Evolutionary conservation across 2,329 filamentous ascomycete species (phyloP), one percentile per base, ranked within the genome.

Genomic region (Ilyonectria sp.): DNA sequence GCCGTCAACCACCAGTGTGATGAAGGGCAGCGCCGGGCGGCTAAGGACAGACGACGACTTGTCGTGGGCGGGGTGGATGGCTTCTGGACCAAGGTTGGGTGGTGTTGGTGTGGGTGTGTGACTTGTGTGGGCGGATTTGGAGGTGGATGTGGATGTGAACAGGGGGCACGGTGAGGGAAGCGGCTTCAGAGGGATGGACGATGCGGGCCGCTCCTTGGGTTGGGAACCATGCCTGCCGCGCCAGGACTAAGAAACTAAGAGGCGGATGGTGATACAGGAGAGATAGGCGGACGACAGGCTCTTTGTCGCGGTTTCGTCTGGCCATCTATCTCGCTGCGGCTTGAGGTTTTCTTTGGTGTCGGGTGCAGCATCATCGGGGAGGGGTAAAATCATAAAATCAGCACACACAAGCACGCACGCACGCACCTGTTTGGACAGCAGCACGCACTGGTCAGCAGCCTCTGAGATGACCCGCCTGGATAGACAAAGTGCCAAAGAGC

Each of bases 11-110:
- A 56, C 63, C 37, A 58, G 60, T 75, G 73, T 75, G 73, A 75
- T 70, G 54, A 71, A 75, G 70, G 10, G 37, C 56, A 66, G 33
- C 50, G 60, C 64, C 70, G 73, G 73, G 73, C 73, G 73, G 73
- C 71, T 75, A 75, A 64, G 69, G 69, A 61, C 40, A 50, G 31
- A 67, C 64, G 70, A 59, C 60, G 64, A 67, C 64, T 67, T 74
- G 73, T 67, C 61, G 60, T 49, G 33, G 54, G 66, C 55, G 66
- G 71, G 63, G 68, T 47, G 63, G 61, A 53, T 62, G 60, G 65
- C 66, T 63, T 63, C 33, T 49, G 49, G 59, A 19, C 53, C 37
- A 55, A 56, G 63, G 57, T 10, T 52, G 43, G 37, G 46, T 33
- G 44, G 43, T 29, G 35, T 50, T 37, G 31, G 50, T 53, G 37